Conservation (phyloP, 768 basidiomycete genomes). For the Amanita pallidorosea region DNA sequence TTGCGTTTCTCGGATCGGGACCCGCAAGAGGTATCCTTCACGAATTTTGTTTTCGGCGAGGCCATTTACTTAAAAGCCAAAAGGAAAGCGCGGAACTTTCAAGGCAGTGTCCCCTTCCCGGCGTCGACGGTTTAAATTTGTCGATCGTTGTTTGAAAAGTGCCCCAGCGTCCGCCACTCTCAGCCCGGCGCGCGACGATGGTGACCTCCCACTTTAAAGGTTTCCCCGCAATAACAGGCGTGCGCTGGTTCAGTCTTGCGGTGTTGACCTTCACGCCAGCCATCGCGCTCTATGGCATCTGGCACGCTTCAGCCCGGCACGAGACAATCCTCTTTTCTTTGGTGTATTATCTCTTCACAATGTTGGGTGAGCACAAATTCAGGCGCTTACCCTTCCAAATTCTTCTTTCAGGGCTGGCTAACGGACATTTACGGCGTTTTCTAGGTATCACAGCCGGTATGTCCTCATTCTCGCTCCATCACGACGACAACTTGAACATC, state of each 20-base stretch:
- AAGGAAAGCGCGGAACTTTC: neutral
- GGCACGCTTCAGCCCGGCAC: constrained; percentile 29
- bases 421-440: constrained; percentile 5
- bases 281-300: constrained; percentile 59
- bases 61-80: neutral
- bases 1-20: too few relatives aligned
- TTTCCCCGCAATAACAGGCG: constrained; percentile 48
- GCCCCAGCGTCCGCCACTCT: neutral
- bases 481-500: neutral
- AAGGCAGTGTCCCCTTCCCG: neutral
- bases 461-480: neutral
- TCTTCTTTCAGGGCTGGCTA: constrained; percentile 6
- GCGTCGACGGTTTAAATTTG: neutral
- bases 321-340: constrained; percentile 53
- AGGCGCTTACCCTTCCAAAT: neutral
- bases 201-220: constrained; percentile 4
- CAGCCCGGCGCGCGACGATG: neutral
- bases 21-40: too few relatives aligned
- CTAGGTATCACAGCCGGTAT: constrained; percentile 41
- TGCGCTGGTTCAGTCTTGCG: constrained; percentile 72
- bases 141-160: neutral
- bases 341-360: constrained; percentile 78
- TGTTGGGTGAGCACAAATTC: constrained; percentile 46
- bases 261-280: constrained; percentile 63
- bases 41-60: too few relatives aligned